These are phyloP conservation scores for Cordyceps cicadae DNA, from an alignment of 2,329 filamentous ascomycete genomes.

Conservation along the genomic window DNA sequence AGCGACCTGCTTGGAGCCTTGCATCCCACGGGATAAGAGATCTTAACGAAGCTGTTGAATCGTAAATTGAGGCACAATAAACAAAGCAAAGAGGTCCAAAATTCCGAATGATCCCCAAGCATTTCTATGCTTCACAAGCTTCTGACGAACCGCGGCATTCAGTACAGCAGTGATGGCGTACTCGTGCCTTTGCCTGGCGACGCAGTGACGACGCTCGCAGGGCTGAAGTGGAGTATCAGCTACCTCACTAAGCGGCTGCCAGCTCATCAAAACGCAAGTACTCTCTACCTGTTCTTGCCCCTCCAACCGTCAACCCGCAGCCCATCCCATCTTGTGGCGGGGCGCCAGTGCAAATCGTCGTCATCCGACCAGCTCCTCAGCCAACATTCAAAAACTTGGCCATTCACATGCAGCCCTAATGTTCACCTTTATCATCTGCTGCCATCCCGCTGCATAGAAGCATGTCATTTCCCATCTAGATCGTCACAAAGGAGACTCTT, in stretches of 20 bases:
- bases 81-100: too few relatives aligned
- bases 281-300: background rate
- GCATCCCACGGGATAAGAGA: too few relatives aligned
- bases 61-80: too few relatives aligned
- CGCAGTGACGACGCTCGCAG: slow-evolving; percentile 9
- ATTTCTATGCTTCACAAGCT: too few relatives aligned
- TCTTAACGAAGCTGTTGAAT: too few relatives aligned
- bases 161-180: background rate
- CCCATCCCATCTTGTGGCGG: slow-evolving; percentile 5
- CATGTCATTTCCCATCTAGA: background rate
- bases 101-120: too few relatives aligned
- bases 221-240: background rate
- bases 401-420: background rate
- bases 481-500: background rate
- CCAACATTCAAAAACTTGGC: background rate
- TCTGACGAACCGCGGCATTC: too few relatives aligned
- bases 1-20: too few relatives aligned
- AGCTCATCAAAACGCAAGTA: background rate
- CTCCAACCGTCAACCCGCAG: background rate
- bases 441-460: background rate
- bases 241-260: background rate
- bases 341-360: slow-evolving; percentile 1
- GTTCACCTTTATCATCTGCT: background rate
- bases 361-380: slow-evolving; percentile 1
- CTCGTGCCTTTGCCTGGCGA: background rate